These are phyloP conservation scores for Fraxinus sp. DNA, from an alignment of 305 asterid species.

Conservation along the genomic window DNA sequence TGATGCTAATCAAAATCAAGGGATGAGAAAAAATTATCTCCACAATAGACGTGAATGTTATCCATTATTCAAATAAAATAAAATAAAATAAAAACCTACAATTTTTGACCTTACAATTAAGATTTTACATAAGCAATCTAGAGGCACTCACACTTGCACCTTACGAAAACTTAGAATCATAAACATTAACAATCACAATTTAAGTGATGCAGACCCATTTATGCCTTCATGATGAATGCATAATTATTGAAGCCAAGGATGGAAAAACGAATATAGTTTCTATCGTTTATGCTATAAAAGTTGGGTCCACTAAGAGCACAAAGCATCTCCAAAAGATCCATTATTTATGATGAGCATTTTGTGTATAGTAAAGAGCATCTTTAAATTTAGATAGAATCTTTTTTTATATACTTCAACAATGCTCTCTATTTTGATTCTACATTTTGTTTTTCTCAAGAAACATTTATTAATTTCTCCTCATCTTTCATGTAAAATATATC, in stretches of 20 bases:
- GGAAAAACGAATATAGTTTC: neutral
- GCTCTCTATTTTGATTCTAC: neutral
- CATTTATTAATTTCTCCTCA: neutral
- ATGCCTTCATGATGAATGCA: neutral
- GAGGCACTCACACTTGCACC: neutral
- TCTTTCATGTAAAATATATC: no score
- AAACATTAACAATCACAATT: neutral
- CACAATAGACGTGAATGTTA: neutral
- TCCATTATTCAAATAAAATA: neutral
- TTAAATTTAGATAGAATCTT: neutral
- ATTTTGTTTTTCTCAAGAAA: no score
- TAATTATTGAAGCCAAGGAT: neutral
- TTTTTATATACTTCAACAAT: neutral
- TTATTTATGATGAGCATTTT: neutral
- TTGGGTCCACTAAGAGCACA: neutral
- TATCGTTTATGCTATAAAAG: neutral
- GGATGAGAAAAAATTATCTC: neutral
- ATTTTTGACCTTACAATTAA: neutral
- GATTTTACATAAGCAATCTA: neutral
- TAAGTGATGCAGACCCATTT: neutral
- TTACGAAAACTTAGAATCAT: neutral
- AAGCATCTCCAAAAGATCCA: neutral
- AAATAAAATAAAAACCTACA: neutral
- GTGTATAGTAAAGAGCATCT: neutral
- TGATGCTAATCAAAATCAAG: neutral